Conservation (phyloP, 2,329 filamentous ascomycete species). For the Cordyceps cateniannulata region DNA sequence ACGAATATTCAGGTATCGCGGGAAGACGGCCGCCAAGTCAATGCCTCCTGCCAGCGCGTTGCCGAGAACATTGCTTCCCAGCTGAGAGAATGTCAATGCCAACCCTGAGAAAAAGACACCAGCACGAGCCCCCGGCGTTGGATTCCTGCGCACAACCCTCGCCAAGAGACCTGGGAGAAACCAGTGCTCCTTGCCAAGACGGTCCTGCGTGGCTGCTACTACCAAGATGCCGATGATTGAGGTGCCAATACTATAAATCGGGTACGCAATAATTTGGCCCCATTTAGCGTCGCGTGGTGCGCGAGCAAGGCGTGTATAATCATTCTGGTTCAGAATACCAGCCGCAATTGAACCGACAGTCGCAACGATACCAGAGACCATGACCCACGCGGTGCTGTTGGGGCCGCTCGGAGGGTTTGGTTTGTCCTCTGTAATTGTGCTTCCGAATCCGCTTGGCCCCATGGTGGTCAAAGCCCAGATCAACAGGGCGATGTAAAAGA, state of each 20-base stretch:
- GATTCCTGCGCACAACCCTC: slow-evolving; percentile 24
- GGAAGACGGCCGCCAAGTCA: slow-evolving; percentile 32
- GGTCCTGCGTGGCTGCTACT: slow-evolving; percentile 32
- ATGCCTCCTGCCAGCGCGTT: slow-evolving; percentile 33
- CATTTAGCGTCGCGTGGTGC: slow-evolving; percentile 26
- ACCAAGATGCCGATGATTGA: slow-evolving; percentile 35
- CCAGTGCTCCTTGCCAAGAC: slow-evolving; percentile 31
- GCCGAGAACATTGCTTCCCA: slow-evolving; percentile 31
- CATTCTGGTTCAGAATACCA: slow-evolving; percentile 33
- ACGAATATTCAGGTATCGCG: slow-evolving; percentile 32
- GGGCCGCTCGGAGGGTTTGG: slow-evolving; percentile 23
- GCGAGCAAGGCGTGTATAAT: slow-evolving; percentile 30
- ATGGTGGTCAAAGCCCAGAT: slow-evolving; percentile 40
- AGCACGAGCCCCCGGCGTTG: slow-evolving; percentile 27
- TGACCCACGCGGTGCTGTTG: slow-evolving; percentile 28
- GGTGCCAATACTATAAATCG: slow-evolving; percentile 29
- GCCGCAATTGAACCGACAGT: slow-evolving; percentile 32
- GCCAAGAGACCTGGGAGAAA: slow-evolving; percentile 31
- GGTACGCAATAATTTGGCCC: slow-evolving; percentile 30
- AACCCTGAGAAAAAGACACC: slow-evolving; percentile 33
- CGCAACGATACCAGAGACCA: slow-evolving; percentile 30
- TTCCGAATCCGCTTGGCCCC: slow-evolving; percentile 33
- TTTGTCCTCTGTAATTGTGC: slow-evolving; percentile 21
- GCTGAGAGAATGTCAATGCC: slow-evolving; percentile 28
- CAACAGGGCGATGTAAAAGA: slow-evolving; percentile 35